Conservation (phyloP, 1,139 yeast genomes). For the Suhomyces kunorum region DNA sequence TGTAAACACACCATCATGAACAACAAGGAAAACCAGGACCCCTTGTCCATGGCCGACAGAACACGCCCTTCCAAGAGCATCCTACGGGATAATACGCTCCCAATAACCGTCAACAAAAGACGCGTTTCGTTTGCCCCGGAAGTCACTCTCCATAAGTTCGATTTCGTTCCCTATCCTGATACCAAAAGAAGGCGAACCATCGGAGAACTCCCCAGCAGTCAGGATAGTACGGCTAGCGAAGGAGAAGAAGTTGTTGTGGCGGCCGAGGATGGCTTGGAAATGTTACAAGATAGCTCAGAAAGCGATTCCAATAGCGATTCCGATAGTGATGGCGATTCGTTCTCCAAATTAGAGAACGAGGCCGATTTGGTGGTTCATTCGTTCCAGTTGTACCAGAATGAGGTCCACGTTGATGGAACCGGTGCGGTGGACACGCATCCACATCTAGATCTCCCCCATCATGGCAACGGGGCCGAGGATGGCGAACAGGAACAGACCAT, state of each 20-base stretch:
- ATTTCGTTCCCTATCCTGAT: conserved; percentile 38
- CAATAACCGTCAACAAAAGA: conserved; percentile 32
- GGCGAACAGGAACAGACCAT: not conserved
- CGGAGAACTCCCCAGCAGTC: conserved; percentile 12
- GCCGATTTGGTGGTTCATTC: conserved; percentile 9
- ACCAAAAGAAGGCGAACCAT: conserved; percentile 20
- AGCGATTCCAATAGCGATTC: not conserved
- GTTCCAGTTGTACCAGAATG: conserved; percentile 1
- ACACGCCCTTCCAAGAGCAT: conserved; percentile 28
- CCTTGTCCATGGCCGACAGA: conserved; percentile 13
- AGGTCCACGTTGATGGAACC: not conserved
- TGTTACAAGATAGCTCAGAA: conserved; percentile 2
- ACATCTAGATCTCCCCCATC: not conserved
- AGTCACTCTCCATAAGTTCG: conserved; percentile 69
- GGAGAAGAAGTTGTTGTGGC: not conserved
- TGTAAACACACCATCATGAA: conserved; percentile 6
- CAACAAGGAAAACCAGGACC: conserved; percentile 13
- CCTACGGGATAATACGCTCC: conserved; percentile 30
- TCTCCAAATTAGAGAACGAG: conserved; percentile 8
- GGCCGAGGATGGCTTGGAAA: conserved; percentile 2
- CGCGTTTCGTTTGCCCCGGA: conserved; percentile 78
- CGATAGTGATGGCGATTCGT: conserved; percentile 7
- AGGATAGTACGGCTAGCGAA: conserved; percentile 18
- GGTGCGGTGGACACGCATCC: not conserved
- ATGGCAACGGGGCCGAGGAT: not conserved